Conservation (phyloP, 1,284 basidiomycete genomes). For the Omphalotus olearius region DNA sequence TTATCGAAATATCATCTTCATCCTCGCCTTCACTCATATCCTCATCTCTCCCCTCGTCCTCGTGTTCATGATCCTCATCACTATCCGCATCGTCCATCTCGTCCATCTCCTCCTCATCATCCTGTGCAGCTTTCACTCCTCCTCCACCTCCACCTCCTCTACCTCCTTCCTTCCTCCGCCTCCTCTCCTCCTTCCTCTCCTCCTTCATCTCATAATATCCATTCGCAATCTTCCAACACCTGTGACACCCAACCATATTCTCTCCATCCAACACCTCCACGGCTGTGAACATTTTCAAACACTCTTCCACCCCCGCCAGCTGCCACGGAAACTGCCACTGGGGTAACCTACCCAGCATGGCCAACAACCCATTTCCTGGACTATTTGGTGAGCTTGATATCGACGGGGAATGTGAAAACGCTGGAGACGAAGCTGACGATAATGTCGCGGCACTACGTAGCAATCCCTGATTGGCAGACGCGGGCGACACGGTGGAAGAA, state of each 20-base stretch:
- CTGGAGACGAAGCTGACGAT: constrained; percentile 10
- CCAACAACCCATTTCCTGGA: constrained; percentile 28
- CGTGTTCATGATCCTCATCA: constrained; percentile 18
- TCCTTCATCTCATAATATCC: constrained; percentile 41
- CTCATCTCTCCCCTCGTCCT: constrained; percentile 10
- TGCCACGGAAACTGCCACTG: too few relatives aligned
- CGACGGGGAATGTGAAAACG: constrained; percentile 21
- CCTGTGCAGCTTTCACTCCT: not conserved
- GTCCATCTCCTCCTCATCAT: not conserved
- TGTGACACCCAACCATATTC: constrained; percentile 88
- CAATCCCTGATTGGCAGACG: not conserved
- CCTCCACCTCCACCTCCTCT: not conserved
- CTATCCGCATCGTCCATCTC: constrained; percentile 26
- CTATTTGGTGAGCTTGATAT: constrained; percentile 20
- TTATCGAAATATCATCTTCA: not conserved
- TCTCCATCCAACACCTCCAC: constrained; percentile 92
- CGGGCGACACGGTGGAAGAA: constrained; percentile 13
- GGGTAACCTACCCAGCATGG: constrained; percentile 37
- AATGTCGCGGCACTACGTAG: not conserved
- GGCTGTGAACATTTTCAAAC: constrained; percentile 80
- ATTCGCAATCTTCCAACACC: constrained; percentile 88
- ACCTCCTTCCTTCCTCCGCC: not conserved
- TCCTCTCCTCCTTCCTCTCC: constrained; percentile 16
- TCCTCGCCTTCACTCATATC: constrained; percentile 7
- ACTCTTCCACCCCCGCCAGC: constrained; percentile 63